Evolutionary conservation across 2,329 filamentous ascomycete genomes (phyloP).

Genomic region (Trichophyton simii): DNA sequence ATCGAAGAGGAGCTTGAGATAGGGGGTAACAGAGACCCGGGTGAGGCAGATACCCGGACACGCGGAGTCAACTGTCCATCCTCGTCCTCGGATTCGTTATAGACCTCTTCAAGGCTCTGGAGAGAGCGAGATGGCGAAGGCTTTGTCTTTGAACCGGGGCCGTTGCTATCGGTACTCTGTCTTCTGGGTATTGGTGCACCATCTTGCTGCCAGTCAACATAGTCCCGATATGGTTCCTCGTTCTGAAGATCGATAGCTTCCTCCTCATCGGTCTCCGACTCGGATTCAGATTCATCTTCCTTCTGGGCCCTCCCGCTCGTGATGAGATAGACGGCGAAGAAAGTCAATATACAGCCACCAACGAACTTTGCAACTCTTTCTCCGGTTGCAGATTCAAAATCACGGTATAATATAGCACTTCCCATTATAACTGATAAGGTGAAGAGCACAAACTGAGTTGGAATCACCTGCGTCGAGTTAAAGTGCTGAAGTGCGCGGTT

Average conservation of each 20-base stretch:
- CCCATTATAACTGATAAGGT: slow-evolving; percentile 91
- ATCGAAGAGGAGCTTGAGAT: slow-evolving; percentile 22
- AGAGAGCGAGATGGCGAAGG: slow-evolving; percentile 25
- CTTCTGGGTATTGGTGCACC: background rate
- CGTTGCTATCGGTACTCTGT: background rate
- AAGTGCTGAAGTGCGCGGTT: slow-evolving; percentile 84
- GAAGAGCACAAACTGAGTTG: slow-evolving; percentile 93
- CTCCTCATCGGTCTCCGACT: slow-evolving; percentile 53
- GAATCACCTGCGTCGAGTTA: slow-evolving; percentile 95
- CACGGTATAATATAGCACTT: slow-evolving; percentile 82
- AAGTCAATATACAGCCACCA: slow-evolving; percentile 81
- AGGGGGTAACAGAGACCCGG: slow-evolving; percentile 23
- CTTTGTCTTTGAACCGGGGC: background rate
- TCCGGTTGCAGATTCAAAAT: slow-evolving; percentile 72
- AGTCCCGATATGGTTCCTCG: slow-evolving; percentile 28
- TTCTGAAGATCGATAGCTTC: slow-evolving; percentile 33
- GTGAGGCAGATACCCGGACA: slow-evolving; percentile 22
- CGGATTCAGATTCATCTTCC: slow-evolving; percentile 47
- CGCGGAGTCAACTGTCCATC: slow-evolving; percentile 24
- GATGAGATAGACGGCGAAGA: slow-evolving; percentile 93
- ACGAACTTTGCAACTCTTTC: slow-evolving; percentile 72
- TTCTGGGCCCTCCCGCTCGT: slow-evolving; percentile 62
- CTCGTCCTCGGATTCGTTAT: slow-evolving; percentile 15
- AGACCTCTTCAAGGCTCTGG: slow-evolving; percentile 20
- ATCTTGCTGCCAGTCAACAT: slow-evolving; percentile 17